These are phyloP conservation scores for Trichothecium sympodiale DNA, from an alignment of 2,329 filamentous ascomycete species.

Conservation along the genomic window DNA sequence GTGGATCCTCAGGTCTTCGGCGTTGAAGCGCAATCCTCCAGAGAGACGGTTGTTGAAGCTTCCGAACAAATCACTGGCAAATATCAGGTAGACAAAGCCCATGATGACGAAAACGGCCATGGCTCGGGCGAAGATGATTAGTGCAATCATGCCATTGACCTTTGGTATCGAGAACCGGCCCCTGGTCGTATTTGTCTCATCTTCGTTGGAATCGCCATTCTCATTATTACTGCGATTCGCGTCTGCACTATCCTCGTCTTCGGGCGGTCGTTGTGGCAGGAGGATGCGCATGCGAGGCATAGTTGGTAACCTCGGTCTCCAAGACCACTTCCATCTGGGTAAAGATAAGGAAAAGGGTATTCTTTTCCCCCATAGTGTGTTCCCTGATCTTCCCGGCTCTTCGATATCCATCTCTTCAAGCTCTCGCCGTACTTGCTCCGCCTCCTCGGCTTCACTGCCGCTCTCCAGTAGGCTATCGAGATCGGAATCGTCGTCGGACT, in stretches of 20 bases:
- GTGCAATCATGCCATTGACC: conserved; percentile 29
- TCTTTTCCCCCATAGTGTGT: conserved; percentile 42
- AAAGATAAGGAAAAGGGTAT: conserved; percentile 41
- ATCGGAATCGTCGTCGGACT: conserved; percentile 53
- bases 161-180: conserved; percentile 20
- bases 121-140: conserved; percentile 60
- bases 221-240: conserved; percentile 2
- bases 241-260: conserved; percentile 4
- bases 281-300: conserved; percentile 32
- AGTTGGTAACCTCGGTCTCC: conserved; percentile 40
- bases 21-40: conserved; percentile 62
- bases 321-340: conserved; percentile 43
- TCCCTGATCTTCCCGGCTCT: conserved; percentile 42
- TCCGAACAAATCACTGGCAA: conserved; percentile 74
- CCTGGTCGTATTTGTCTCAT: conserved; percentile 12
- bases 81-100: conserved; percentile 70
- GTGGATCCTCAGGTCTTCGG: conserved; percentile 68
- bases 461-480: conserved; percentile 39
- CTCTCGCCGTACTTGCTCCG: conserved; percentile 62
- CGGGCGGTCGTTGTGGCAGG: conserved; percentile 19
- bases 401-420: conserved; percentile 80
- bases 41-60: conserved; percentile 50
- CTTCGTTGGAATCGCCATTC: conserved; percentile 11
- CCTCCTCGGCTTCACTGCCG: conserved; percentile 39
- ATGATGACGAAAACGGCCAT: conserved; percentile 67